Evolutionary conservation across 352 stramenopile species (phyloP).

Genomic region (Phytophthora boehmeriae): DNA sequence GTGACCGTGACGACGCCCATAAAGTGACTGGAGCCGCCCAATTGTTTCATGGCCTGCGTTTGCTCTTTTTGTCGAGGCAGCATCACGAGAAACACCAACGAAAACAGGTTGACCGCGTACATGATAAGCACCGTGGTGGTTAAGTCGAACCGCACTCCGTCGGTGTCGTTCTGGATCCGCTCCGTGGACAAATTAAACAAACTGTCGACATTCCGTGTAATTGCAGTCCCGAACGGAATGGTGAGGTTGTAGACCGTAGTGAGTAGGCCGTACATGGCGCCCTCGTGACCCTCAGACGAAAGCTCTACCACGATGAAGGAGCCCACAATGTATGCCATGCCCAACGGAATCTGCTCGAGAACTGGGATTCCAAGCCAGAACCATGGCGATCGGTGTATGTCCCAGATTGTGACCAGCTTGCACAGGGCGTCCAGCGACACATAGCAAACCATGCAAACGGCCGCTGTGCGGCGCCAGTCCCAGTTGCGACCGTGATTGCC

Average conservation of each 20-base stretch:
- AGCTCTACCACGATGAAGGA: conserved; percentile 71
- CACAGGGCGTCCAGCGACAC: conserved; percentile 45
- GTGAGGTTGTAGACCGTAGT: conserved; percentile 64
- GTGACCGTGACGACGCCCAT: conserved; percentile 50
- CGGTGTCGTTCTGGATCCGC: conserved; percentile 57
- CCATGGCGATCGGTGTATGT: conserved; percentile 52
- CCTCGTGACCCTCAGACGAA: conserved; percentile 57
- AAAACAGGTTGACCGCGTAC: conserved; percentile 58
- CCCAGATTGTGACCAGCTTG: conserved; percentile 56
- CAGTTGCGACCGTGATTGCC: conserved; percentile 60
- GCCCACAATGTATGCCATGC: conserved; percentile 59
- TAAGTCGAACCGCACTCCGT: conserved; percentile 45
- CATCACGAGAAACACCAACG: conserved; percentile 51
- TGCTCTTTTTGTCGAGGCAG: conserved; percentile 70
- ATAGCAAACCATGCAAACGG: conserved; percentile 36
- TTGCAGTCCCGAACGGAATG: conserved; percentile 45
- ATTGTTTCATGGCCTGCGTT: conserved; percentile 61
- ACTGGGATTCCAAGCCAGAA: conserved; percentile 57
- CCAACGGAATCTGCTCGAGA: conserved; percentile 50
- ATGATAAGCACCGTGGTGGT: conserved; percentile 58
- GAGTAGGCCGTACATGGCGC: conserved; percentile 66
- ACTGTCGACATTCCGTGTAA: conserved; percentile 52
- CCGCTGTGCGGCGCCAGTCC: conserved; percentile 52
- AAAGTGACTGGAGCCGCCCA: conserved; percentile 59
- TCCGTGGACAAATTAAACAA: conserved; percentile 50